These are phyloP conservation scores for Intubia oerlemansii DNA, from an alignment of 2,329 filamentous ascomycete genomes.

Conservation along the genomic window DNA sequence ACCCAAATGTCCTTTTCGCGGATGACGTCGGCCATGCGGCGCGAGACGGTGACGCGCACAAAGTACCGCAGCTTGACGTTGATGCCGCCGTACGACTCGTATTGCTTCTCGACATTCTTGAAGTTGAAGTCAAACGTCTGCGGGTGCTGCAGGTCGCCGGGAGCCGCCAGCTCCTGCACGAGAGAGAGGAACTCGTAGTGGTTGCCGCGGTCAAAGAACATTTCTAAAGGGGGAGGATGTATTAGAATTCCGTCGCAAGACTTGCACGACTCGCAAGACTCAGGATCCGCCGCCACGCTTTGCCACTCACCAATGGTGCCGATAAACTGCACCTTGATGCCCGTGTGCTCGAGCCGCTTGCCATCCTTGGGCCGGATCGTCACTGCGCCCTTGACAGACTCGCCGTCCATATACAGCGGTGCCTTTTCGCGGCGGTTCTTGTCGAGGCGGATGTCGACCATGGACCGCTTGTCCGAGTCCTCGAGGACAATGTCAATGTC, in stretches of 20 bases:
- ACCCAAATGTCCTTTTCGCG: constrained; percentile 99
- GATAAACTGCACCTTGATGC: constrained; percentile 99
- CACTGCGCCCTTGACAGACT: constrained; percentile 91
- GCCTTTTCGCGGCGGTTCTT: constrained; percentile 96
- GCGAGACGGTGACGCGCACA: constrained; percentile 84
- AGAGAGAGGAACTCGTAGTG: constrained; percentile 98
- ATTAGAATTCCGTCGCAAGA: background rate
- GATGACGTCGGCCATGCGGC: constrained; percentile 93
- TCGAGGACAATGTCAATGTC: constrained; percentile 98
- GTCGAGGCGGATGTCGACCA: constrained; percentile 95
- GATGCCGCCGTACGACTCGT: constrained; percentile 99
- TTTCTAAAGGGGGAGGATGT: constrained; percentile 61
- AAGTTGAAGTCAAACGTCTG: constrained; percentile 99
- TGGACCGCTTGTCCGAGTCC: constrained; percentile 79
- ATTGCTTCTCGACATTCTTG: constrained; percentile 99
- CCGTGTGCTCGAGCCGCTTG: constrained; percentile 91
- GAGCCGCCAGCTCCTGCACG: constrained; percentile 88
- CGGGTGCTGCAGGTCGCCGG: constrained; percentile 92
- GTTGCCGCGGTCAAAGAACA: constrained; percentile 99
- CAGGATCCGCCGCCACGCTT: background rate
- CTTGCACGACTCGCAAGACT: background rate
- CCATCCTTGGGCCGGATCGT: constrained; percentile 94
- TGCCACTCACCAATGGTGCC: constrained; percentile 81
- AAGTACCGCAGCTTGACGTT: constrained; percentile 99
- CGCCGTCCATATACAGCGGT: constrained; percentile 91